Evolutionary conservation across 345 rosid genomes (phyloP).

Genomic region (Lumnitzera littorea): DNA sequence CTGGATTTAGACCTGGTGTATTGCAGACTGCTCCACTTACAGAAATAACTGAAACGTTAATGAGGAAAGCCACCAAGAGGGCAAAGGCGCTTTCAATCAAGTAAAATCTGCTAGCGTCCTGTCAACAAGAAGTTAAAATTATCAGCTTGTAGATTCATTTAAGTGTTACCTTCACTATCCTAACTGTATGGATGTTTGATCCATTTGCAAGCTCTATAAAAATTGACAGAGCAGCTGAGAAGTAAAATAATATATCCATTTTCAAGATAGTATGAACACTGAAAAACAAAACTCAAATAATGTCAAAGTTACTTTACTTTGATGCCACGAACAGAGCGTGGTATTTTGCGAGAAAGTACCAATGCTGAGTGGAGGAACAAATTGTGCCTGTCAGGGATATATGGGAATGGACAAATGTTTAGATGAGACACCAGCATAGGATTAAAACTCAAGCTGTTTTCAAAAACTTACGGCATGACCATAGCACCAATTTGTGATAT

Average conservation of each 20-base stretch:
- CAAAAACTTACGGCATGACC: constrained; percentile 31
- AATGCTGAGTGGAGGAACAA: constrained; percentile 41
- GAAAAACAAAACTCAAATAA: too few relatives aligned
- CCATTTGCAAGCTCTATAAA: too few relatives aligned
- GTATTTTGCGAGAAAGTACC: constrained; percentile 28
- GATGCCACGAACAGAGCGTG: constrained; percentile 1
- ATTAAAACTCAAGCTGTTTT: neutral
- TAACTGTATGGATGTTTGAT: too few relatives aligned
- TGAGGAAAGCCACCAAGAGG: constrained; percentile 41
- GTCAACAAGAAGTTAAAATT: neutral
- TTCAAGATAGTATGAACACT: too few relatives aligned
- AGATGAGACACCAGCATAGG: neutral
- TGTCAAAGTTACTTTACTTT: neutral
- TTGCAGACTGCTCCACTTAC: constrained; percentile 47
- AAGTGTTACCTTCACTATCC: too few relatives aligned
- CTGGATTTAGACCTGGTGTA: constrained; percentile 12
- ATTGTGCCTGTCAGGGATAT: constrained; percentile 28
- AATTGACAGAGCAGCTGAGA: too few relatives aligned
- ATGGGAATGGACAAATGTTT: neutral
- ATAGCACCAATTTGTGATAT: constrained; percentile 39
- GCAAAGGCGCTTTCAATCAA: constrained; percentile 56
- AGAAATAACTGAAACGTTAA: constrained; percentile 38
- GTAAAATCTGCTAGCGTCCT: constrained; percentile 49
- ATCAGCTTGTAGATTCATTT: too few relatives aligned
- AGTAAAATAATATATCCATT: too few relatives aligned